These are phyloP conservation scores for Atkinsonella hypoxylon DNA, from an alignment of 2,329 filamentous ascomycete species.

Conservation along the genomic window DNA sequence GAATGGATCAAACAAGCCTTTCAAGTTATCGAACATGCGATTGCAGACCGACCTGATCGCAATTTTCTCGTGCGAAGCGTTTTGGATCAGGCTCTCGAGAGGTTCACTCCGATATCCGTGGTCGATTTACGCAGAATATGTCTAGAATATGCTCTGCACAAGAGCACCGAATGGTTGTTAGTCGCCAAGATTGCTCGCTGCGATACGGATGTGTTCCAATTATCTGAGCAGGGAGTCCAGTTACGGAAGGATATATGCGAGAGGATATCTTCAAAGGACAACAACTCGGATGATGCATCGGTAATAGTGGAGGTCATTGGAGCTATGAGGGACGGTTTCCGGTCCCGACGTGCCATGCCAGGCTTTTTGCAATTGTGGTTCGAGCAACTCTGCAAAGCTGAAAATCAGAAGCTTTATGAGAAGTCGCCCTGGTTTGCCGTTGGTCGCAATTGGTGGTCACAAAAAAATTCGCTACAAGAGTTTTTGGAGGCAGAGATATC, in stretches of 20 bases:
- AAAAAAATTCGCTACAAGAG: conserved; percentile 10
- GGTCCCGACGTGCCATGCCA: conserved; percentile 30
- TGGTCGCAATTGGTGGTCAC: conserved; percentile 9
- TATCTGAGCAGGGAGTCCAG: conserved; percentile 23
- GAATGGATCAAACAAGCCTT: conserved; percentile 28
- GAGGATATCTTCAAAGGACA: conserved; percentile 16
- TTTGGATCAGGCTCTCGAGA: conserved; percentile 17
- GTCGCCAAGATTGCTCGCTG: conserved; percentile 29
- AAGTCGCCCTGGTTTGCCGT: conserved; percentile 23
- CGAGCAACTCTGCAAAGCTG: conserved; percentile 25
- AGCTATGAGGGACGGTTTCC: conserved; percentile 32
- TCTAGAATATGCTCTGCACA: conserved; percentile 27
- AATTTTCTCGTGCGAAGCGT: conserved; percentile 19
- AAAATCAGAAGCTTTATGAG: conserved; percentile 16
- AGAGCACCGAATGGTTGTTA: conserved; percentile 29
- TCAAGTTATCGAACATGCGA: conserved; percentile 17
- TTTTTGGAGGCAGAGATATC: conserved; percentile 32
- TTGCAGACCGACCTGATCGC: conserved; percentile 14
- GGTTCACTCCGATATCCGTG: conserved; percentile 24
- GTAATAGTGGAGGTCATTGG: conserved; percentile 25
- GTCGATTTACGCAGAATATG: conserved; percentile 31
- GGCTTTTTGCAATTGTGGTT: conserved; percentile 37
- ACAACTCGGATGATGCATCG: conserved; percentile 10
- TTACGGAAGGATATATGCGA: conserved; percentile 29
- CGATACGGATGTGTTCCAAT: conserved; percentile 36